Evolutionary conservation across 2,329 filamentous ascomycete genomes (phyloP).

Genomic region (Neofusicoccum laricinum): DNA sequence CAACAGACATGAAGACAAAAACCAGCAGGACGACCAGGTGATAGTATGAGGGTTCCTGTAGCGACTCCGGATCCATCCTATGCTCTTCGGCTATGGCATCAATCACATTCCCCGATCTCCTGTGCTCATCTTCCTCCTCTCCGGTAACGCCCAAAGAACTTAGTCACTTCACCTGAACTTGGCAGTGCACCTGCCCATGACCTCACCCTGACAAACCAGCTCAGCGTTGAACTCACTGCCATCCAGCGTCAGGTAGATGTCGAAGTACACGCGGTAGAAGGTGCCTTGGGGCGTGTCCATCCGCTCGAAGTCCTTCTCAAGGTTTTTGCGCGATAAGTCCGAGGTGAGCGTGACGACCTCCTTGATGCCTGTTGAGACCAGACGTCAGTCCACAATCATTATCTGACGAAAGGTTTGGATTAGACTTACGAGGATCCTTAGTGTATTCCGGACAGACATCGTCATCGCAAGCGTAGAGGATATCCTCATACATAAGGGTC

Average conservation of each 20-base stretch:
- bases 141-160: background rate
- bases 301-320: slow-evolving; percentile 98
- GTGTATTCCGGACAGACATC: slow-evolving; percentile 98
- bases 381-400: slow-evolving; percentile 12
- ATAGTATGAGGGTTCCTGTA: background rate
- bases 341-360: slow-evolving; percentile 97
- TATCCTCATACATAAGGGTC: slow-evolving; percentile 99
- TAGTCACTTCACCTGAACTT: slow-evolving; percentile 63
- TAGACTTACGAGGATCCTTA: slow-evolving; percentile 91
- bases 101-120: background rate
- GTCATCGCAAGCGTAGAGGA: slow-evolving; percentile 94
- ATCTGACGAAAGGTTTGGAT: background rate
- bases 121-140: background rate
- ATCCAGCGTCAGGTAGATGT: slow-evolving; percentile 83
- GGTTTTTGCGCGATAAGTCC: slow-evolving; percentile 93
- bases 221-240: slow-evolving; percentile 98
- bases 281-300: slow-evolving; percentile 96
- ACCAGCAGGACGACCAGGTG: background rate
- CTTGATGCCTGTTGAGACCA: slow-evolving; percentile 74
- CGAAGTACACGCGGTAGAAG: slow-evolving; percentile 64
- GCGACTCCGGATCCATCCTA: background rate
- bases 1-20: slow-evolving; percentile 2
- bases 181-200: slow-evolving; percentile 95
- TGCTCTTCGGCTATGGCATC: background rate
- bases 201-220: slow-evolving; percentile 97